Evolutionary conservation across 2,329 filamentous ascomycete genomes (phyloP).

Genomic region (Sporothrix curviconia): DNA sequence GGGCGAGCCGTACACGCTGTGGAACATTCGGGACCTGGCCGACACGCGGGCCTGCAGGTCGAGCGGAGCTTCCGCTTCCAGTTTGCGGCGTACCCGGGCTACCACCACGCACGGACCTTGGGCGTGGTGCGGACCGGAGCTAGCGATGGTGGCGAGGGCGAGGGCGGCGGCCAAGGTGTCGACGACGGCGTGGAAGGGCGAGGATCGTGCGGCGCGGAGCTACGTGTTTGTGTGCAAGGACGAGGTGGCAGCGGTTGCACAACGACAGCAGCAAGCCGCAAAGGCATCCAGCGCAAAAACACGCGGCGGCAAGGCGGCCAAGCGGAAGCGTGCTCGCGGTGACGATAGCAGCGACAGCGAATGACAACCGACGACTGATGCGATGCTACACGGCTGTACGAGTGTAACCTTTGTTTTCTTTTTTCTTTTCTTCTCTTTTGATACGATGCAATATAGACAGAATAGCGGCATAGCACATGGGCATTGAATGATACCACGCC

Average conservation of each 20-base stretch:
- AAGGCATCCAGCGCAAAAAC: slow-evolving; percentile 20
- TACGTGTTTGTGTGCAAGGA: slow-evolving; percentile 57
- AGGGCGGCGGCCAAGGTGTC: slow-evolving; percentile 3
- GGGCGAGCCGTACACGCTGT: slow-evolving; percentile 87
- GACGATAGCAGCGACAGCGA: slow-evolving; percentile 13
- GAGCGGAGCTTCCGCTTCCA: slow-evolving; percentile 65
- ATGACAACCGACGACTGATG: slow-evolving; percentile 1
- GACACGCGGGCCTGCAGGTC: slow-evolving; percentile 67
- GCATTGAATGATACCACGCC: slow-evolving; percentile 11
- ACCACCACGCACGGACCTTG: slow-evolving; percentile 65
- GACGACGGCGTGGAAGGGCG: slow-evolving; percentile 42
- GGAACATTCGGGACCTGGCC: slow-evolving; percentile 86
- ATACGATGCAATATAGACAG: background rate
- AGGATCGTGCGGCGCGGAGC: slow-evolving; percentile 48
- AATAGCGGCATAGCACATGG: background rate
- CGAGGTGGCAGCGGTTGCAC: slow-evolving; percentile 32
- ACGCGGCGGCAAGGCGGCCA: slow-evolving; percentile 18
- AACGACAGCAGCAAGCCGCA: too few relatives aligned
- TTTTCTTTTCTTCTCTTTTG: too few relatives aligned
- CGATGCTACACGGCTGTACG: too few relatives aligned
- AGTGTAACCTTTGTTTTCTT: too few relatives aligned
- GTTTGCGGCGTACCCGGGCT: slow-evolving; percentile 62
- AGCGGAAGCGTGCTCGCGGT: slow-evolving; percentile 9
- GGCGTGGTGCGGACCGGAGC: slow-evolving; percentile 51
- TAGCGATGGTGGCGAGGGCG: slow-evolving; percentile 28